These are phyloP conservation scores for Botrytis fabae DNA, from an alignment of 2,329 filamentous ascomycete genomes.

Conservation along the genomic window DNA sequence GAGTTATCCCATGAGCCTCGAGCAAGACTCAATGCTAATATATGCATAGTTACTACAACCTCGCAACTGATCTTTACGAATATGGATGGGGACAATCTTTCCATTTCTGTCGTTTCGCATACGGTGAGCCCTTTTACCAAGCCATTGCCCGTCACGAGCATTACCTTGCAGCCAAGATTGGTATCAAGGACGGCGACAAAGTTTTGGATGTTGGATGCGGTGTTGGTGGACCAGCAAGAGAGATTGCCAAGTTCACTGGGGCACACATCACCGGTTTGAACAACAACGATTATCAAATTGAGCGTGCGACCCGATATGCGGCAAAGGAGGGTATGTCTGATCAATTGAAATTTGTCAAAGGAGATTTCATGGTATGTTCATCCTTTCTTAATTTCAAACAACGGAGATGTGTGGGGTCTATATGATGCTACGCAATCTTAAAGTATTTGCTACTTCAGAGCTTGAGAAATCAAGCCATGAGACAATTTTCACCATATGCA, in stretches of 20 bases:
- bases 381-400: neutral
- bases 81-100: constrained; percentile 96
- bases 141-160: constrained; percentile 96
- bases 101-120: constrained; percentile 94
- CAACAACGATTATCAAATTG: constrained; percentile 99
- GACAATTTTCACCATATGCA: constrained; percentile 12
- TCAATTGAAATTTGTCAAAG: constrained; percentile 86
- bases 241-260: constrained; percentile 95
- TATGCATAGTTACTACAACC: constrained; percentile 79
- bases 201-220: constrained; percentile 96
- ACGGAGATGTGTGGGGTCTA: neutral
- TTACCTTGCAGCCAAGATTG: constrained; percentile 89
- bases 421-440: constrained; percentile 11
- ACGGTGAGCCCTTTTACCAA: constrained; percentile 83
- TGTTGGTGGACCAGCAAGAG: constrained; percentile 90
- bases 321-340: constrained; percentile 75
- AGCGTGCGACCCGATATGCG: constrained; percentile 86
- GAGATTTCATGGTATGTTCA: constrained; percentile 80
- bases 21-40: constrained; percentile 25
- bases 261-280: constrained; percentile 89
- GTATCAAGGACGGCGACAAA: constrained; percentile 80
- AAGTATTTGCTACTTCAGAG: constrained; percentile 19
- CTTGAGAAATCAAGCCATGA: constrained; percentile 12
- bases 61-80: constrained; percentile 95
- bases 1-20: constrained; percentile 43